Percentiles rank a stretch among this genome's conserved stretches.
These are phyloP conservation scores for Lactarius quietus DNA, from an alignment of 768 basidiomycete species.

Conservation along the genomic window DNA sequence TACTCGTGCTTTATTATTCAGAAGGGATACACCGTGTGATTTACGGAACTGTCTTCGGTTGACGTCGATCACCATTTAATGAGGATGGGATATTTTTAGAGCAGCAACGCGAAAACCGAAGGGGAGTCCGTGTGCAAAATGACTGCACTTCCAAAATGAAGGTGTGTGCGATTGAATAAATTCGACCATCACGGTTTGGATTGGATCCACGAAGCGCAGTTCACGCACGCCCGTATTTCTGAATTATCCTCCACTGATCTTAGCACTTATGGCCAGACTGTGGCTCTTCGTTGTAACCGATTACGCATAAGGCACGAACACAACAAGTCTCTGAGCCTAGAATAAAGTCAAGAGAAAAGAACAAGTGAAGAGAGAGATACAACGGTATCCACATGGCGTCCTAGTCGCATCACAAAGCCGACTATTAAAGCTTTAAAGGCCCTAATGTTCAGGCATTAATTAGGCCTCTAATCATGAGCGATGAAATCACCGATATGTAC, in stretches of 20 bases:
- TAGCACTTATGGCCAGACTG: not conserved
- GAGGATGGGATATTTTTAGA: too few relatives aligned
- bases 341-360: not conserved
- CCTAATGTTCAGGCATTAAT: not conserved
- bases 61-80: not conserved
- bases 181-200: too few relatives aligned
- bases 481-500: not conserved
- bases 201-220: too few relatives aligned
- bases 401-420: not conserved
- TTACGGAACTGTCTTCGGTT: not conserved
- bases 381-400: not conserved
- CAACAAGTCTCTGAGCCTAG: not conserved
- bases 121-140: too few relatives aligned
- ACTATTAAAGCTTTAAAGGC: too few relatives aligned
- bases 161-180: too few relatives aligned
- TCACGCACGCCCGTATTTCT: too few relatives aligned
- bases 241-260: too few relatives aligned
- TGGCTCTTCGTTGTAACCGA: not conserved
- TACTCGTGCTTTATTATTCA: not conserved
- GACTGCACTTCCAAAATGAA: not conserved
- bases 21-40: not conserved
- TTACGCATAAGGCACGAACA: not conserved
- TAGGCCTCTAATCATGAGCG: not conserved
- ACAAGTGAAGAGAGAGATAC: not conserved
- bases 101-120: too few relatives aligned